Evolutionary conservation across 208 protist genomes (phyloP).

Genomic region (Naegleria lovaniensis): DNA sequence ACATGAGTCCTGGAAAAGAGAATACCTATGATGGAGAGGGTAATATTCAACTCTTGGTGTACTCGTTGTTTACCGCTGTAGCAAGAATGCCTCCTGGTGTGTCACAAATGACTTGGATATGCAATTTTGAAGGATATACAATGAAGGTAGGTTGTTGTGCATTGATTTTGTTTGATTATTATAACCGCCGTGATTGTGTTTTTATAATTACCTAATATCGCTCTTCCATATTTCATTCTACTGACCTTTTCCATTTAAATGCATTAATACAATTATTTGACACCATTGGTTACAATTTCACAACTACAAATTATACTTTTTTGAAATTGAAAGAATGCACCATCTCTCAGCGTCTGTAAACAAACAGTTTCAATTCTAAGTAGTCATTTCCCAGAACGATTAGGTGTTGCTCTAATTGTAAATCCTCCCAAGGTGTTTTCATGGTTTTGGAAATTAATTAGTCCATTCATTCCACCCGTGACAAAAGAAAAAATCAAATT

Average conservation of each 20-base stretch:
- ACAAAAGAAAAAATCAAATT: slow-evolving; percentile 69
- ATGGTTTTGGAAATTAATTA: slow-evolving; percentile 64
- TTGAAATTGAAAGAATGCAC: not conserved
- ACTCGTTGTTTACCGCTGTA: not conserved
- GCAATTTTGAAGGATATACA: not conserved
- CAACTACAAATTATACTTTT: too few relatives aligned
- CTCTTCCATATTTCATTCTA: too few relatives aligned
- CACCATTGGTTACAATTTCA: too few relatives aligned
- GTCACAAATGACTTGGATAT: not conserved
- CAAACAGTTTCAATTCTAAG: slow-evolving; percentile 44
- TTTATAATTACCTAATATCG: too few relatives aligned
- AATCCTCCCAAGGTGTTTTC: slow-evolving; percentile 66
- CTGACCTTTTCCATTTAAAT: too few relatives aligned
- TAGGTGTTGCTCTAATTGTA: slow-evolving; percentile 69
- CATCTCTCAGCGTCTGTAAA: not conserved
- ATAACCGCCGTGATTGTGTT: too few relatives aligned
- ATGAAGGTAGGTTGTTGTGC: not conserved
- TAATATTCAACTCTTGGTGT: not conserved
- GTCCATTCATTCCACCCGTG: slow-evolving; percentile 59
- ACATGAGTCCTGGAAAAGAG: not conserved
- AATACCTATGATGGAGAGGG: not conserved
- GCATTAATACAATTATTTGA: too few relatives aligned
- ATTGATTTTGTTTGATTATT: too few relatives aligned
- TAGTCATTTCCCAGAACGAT: slow-evolving; percentile 68
- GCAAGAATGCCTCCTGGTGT: not conserved